phyloP scores from a whole-genome alignment of 192 early-diverging fungal genomes.

The Coemansia sp. region DNA sequence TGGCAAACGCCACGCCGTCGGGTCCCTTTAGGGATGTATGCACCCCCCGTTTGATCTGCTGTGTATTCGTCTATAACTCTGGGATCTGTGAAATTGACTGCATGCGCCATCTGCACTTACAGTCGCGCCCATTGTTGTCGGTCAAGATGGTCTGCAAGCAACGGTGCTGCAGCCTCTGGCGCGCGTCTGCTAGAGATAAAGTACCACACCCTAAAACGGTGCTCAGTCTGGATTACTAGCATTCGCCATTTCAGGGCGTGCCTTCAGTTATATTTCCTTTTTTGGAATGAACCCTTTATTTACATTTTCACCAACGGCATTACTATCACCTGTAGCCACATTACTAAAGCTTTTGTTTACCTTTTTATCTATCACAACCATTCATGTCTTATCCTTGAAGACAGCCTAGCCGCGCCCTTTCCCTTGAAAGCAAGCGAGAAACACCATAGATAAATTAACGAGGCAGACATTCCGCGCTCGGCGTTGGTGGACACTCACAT shows the following conservation, averaged over 20 bases:
- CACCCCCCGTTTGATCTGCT: background rate
- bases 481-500: background rate
- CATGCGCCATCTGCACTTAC: background rate
- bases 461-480: background rate
- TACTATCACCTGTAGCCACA: background rate
- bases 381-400: background rate
- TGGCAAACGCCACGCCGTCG: background rate
- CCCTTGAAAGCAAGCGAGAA: background rate
- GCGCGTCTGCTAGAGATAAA: background rate
- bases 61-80: background rate
- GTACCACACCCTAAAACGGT: background rate
- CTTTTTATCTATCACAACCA: background rate
- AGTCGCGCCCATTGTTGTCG: background rate
- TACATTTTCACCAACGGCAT: background rate
- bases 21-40: background rate
- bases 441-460: background rate
- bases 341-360: slow-evolving; percentile 4
- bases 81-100: background rate
- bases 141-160: too few relatives aligned
- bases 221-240: background rate
- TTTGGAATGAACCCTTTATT: background rate
- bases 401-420: background rate
- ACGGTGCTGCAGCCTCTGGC: background rate
- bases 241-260: too few relatives aligned
- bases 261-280: too few relatives aligned